Base-by-base conservation (phyloP, 352 stramenopile genomes). In the Phytophthora kernoviae region DNA sequence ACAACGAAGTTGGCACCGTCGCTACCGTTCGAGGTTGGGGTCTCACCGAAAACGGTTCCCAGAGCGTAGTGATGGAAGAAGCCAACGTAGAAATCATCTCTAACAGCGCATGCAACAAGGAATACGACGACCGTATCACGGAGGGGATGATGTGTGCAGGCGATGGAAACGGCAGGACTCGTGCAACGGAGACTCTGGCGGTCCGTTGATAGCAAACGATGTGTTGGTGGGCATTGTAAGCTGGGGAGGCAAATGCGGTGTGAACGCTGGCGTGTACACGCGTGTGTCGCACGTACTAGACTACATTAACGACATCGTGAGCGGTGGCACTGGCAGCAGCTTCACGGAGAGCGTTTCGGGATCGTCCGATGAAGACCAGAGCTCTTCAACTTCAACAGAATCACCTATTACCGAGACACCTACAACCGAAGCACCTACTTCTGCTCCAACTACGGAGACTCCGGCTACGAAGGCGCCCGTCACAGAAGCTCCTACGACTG, bases 111-210 rank as follows among this genome's bases (percentile, higher is more conserved):
- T 91, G 81, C 55, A 81, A 84, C 60, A 84, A 78, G 50, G 51
- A 70, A 39, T 85, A 88, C 57, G 61, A 62, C 63, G 67, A 74
- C 51, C 74, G 76, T 30, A 87, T 90, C 45, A 87, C 80, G 5
- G 68, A 77, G 11, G 64, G 65, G 21, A 91, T 91, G 81, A 32
- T 88, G 6, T 91, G 81, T 24, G 79, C 81, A 0, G 81, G 81
- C 8, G 58, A 75, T 9, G 72, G 75, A 27, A 54, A 68, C 33
- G 71, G 69, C 76, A 86, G 57, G 77, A 84, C 52, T 73, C 73
- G 22, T 91, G 79, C 77, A 84, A 88, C 54, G 79, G 81, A 45
- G 81, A 91, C 62, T 91, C 81, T 14, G 81, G 79, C 10, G 79
- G 81, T 8, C 75, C 81, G 12, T 66, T 91, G 8, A 80, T 87